Evolutionary conservation across 2,329 filamentous ascomycete genomes (phyloP).

Genomic region (Dactylellina parvicollis): DNA sequence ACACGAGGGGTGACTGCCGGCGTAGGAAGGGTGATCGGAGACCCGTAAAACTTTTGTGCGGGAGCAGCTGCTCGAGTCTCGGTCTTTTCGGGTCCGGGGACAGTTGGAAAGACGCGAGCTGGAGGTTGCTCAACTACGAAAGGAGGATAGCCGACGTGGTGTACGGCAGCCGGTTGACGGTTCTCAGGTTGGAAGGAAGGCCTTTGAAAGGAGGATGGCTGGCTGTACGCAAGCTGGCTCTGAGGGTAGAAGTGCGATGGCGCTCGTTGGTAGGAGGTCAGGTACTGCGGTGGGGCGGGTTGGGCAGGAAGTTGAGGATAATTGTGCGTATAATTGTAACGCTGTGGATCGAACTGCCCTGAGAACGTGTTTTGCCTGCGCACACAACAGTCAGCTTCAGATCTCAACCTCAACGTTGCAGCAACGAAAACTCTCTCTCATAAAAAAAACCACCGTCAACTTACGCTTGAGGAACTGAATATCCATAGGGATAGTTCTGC

Average conservation of each 20-base stretch:
- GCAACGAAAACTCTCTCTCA: too few species aligned
- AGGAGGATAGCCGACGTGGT: neutral
- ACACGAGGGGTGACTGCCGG: neutral
- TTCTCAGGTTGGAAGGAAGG: neutral
- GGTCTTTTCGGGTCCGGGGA: neutral
- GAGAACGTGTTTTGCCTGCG: neutral
- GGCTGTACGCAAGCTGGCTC: neutral
- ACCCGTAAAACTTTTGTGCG: neutral
- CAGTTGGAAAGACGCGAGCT: neutral
- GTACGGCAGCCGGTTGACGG: neutral
- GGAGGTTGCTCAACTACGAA: neutral
- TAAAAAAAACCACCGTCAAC: too few species aligned
- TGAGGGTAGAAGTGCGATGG: neutral
- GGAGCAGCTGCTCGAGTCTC: neutral
- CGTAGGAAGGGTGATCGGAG: neutral
- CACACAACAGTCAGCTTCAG: neutral
- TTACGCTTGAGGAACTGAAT: too few species aligned
- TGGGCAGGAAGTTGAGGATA: neutral
- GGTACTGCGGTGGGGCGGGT: neutral
- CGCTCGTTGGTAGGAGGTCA: neutral
- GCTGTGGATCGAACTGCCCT: neutral
- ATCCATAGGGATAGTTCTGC: too few species aligned
- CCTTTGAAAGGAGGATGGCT: neutral
- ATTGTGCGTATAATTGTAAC: neutral
- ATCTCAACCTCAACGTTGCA: too few species aligned